Conservation (phyloP, 768 basidiomycete species). For the Mycena filopes region DNA sequence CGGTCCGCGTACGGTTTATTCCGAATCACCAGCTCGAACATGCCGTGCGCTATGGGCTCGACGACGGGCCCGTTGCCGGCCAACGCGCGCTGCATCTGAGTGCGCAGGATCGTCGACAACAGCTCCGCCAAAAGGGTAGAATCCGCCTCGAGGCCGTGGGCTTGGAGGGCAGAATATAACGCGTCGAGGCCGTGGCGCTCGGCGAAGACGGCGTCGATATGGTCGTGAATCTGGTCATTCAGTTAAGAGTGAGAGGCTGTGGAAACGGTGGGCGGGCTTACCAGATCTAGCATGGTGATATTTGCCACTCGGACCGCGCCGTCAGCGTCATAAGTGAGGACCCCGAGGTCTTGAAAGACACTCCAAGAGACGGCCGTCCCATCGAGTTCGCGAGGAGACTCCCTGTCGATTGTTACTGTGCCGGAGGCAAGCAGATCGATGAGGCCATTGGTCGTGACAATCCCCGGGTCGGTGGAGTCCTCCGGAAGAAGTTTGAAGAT, state of each 20-base stretch:
- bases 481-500: background rate
- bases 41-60: conserved; percentile 5
- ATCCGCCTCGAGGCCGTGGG: background rate
- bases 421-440: conserved; percentile 15
- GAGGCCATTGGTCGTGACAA: background rate
- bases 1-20: background rate
- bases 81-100: background rate
- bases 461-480: background rate
- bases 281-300: background rate
- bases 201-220: background rate
- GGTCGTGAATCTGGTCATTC: conserved; percentile 8
- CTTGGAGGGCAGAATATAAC: background rate
- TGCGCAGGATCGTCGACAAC: background rate
- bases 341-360: conserved; percentile 2
- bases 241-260: background rate
- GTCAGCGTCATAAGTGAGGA: background rate
- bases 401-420: background rate
- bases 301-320: conserved; percentile 2
- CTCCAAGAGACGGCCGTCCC: background rate
- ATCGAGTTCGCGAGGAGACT: background rate
- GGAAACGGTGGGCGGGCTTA: background rate
- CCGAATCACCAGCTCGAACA: conserved; percentile 20
- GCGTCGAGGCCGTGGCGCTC: background rate
- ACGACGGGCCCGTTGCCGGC: background rate
- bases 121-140: background rate